phyloP scores from a whole-genome alignment of 202 grass and related monocot species.

The Saccharum hybrid region DNA sequence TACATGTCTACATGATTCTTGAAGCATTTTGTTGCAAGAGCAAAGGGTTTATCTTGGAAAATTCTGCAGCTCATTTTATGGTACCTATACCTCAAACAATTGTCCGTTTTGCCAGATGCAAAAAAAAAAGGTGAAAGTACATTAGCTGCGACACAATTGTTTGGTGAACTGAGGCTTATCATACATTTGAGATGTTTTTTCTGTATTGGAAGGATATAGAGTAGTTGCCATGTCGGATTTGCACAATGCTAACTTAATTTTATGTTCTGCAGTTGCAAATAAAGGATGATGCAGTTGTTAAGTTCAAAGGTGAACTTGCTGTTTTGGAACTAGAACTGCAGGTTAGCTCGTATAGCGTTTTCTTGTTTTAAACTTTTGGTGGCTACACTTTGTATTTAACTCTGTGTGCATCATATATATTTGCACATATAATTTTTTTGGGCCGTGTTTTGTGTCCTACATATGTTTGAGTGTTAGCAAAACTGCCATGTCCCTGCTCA shows the following conservation, averaged over 20 bases:
- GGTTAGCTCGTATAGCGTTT: constrained; percentile 48
- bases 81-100: neutral
- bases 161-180: constrained; percentile 27
- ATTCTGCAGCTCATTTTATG: neutral
- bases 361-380: constrained; percentile 20
- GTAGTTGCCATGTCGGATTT: neutral
- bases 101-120: neutral
- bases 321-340: constrained; percentile 94
- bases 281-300: constrained; percentile 67
- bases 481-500: constrained; percentile 16
- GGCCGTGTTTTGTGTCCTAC: neutral
- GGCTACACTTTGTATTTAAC: neutral
- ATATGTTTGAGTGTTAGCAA: constrained; percentile 25
- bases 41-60: neutral
- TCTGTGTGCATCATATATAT: constrained; percentile 30
- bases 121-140: neutral
- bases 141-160: neutral
- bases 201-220: neutral
- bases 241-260: constrained; percentile 25
- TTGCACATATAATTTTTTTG: neutral
- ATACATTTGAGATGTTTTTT: neutral
- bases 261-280: constrained; percentile 66
- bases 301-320: constrained; percentile 91
- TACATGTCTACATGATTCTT: neutral
- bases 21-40: neutral